A percentile compares a stretch with the other conserved stretches of the same genome.
Conservation (phyloP, 2,329 filamentous ascomycete genomes). For the Pseudocercospora cruenta region DNA sequence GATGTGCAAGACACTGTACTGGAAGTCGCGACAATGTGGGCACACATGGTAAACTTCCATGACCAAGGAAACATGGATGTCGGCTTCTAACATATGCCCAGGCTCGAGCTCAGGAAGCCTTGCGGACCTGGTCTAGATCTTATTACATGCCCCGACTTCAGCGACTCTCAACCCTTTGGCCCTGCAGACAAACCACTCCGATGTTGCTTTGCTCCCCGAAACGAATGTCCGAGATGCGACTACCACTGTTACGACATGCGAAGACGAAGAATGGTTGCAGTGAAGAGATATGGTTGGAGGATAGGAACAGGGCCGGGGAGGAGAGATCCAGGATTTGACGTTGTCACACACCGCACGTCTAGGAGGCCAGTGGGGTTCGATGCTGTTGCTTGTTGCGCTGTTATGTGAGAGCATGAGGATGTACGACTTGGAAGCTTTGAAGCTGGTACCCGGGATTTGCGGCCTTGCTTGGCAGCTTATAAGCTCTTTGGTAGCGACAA, state of each 20-base stretch:
- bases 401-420: slow-evolving; percentile 15
- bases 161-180: slow-evolving; percentile 29
- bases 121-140: slow-evolving; percentile 48
- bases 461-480: neutral
- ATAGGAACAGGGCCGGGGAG: slow-evolving; percentile 32
- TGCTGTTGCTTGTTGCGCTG: slow-evolving; percentile 18
- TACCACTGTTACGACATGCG: slow-evolving; percentile 33
- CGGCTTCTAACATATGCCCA: slow-evolving; percentile 5
- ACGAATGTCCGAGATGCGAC: slow-evolving; percentile 36
- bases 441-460: neutral
- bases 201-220: slow-evolving; percentile 24
- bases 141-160: slow-evolving; percentile 45
- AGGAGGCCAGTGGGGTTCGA: slow-evolving; percentile 13
- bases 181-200: slow-evolving; percentile 30
- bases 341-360: slow-evolving; percentile 19
- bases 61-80: neutral
- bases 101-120: slow-evolving; percentile 49
- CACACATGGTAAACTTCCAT: slow-evolving; percentile 48
- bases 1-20: slow-evolving; percentile 55
- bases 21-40: slow-evolving; percentile 50
- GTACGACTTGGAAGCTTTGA: neutral
- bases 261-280: slow-evolving; percentile 29
- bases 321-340: slow-evolving; percentile 29
- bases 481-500: neutral
- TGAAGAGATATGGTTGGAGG: slow-evolving; percentile 33